phyloP scores from a whole-genome alignment of 108 stramenopile species.

The Epithemia pelagica region DNA sequence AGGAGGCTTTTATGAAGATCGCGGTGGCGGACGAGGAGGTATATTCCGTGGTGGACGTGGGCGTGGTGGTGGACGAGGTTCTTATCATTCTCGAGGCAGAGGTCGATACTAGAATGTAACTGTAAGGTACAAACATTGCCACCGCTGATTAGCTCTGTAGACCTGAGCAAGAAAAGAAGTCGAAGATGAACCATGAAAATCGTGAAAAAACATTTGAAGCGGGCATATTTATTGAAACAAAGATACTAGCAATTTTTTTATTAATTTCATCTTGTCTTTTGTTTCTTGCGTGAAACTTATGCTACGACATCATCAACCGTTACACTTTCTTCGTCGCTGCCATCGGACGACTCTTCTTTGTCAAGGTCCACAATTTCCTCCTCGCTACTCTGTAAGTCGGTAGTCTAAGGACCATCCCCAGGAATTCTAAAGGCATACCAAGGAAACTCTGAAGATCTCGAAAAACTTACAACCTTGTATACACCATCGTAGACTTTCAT shows the following conservation, averaged over 20 bases:
- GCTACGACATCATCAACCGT: neutral
- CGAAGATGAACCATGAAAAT: too few species aligned
- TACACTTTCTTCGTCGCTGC: slow-evolving; percentile 23
- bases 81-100: neutral
- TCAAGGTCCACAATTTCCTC: slow-evolving; percentile 9
- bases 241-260: neutral
- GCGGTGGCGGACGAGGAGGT: slow-evolving; percentile 13
- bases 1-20: slow-evolving; percentile 16
- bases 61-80: too few species aligned
- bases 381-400: neutral
- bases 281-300: neutral
- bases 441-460: too few species aligned
- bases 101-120: neutral
- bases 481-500: slow-evolving; percentile 57
- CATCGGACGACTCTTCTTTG: slow-evolving; percentile 8
- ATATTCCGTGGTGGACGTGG: slow-evolving; percentile 7
- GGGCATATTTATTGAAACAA: neutral
- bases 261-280: neutral
- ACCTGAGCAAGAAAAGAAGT: too few species aligned
- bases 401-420: neutral
- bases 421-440: too few species aligned
- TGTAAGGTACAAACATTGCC: too few species aligned
- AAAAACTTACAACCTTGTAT: slow-evolving; percentile 48
- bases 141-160: too few species aligned
- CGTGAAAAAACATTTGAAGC: too few species aligned